Percentiles rank a stretch among this genome's conserved stretches.
phyloP scores from a whole-genome alignment of 2,329 filamentous ascomycete genomes.

The Paecilomyces formosus region DNA sequence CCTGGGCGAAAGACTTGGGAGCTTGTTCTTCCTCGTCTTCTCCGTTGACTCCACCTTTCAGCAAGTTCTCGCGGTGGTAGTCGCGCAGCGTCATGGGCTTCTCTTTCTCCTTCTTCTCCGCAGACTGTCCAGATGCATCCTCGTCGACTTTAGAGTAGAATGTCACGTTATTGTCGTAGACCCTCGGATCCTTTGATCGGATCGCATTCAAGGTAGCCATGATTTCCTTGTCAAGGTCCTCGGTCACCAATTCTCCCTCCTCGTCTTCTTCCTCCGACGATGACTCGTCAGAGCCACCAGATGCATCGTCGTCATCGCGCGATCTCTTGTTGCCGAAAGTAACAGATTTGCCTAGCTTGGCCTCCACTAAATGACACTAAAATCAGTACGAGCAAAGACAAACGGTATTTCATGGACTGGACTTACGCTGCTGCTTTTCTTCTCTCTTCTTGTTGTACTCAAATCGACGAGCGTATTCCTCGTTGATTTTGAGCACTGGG shows the following conservation, averaged over 20 bases:
- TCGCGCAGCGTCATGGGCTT: constrained; percentile 82
- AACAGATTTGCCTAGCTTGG: constrained; percentile 62
- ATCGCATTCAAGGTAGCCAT: constrained; percentile 81
- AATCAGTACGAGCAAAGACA: constrained; percentile 15
- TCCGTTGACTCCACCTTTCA: constrained; percentile 60
- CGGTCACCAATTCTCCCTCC: constrained; percentile 76
- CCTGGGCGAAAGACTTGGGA: constrained; percentile 71
- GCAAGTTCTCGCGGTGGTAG: constrained; percentile 85
- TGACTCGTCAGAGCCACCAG: constrained; percentile 55
- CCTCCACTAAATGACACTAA: constrained; percentile 58
- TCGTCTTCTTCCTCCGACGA: constrained; percentile 84
- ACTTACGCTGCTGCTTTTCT: constrained; percentile 56
- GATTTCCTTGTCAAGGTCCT: constrained; percentile 78
- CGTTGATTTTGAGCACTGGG: constrained; percentile 68
- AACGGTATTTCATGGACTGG: neutral
- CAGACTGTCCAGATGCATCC: constrained; percentile 26
- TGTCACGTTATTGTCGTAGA: constrained; percentile 72
- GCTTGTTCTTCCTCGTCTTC: constrained; percentile 46
- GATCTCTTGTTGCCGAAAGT: constrained; percentile 30
- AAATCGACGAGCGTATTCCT: constrained; percentile 80
- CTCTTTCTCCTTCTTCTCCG: constrained; percentile 51
- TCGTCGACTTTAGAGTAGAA: constrained; percentile 68
- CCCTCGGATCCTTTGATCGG: constrained; percentile 78
- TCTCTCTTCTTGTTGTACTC: constrained; percentile 97
- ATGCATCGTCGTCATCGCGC: constrained; percentile 31